phyloP scores from a whole-genome alignment of 78 protist genomes.

The Polysphondylium violaceum region DNA sequence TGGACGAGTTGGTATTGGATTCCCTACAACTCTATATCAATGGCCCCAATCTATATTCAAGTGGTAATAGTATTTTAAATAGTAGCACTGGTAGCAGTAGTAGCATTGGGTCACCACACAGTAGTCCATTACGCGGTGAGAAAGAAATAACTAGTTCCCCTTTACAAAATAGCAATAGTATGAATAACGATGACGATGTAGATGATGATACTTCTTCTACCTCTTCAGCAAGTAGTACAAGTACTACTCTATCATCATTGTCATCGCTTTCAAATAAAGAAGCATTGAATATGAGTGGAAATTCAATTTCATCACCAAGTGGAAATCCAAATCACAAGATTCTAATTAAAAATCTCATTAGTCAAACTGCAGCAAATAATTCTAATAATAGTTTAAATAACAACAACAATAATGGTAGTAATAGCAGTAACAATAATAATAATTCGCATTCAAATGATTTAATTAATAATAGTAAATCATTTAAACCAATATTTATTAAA shows the following conservation, averaged over 20 bases:
- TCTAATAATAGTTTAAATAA: background rate
- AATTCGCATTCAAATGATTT: background rate
- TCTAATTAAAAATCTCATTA: too few relatives aligned
- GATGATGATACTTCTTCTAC: slow-evolving; percentile 22
- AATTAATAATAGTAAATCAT: slow-evolving; percentile 21
- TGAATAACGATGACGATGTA: background rate
- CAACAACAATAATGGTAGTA: slow-evolving; percentile 3
- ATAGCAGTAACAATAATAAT: background rate
- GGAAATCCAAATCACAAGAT: background rate
- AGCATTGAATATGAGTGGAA: background rate
- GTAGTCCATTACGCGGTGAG: slow-evolving; percentile 19
- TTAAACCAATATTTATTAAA: slow-evolving; percentile 28
- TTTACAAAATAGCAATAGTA: background rate
- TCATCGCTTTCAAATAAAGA: too few relatives aligned
- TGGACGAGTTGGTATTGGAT: slow-evolving; percentile 34
- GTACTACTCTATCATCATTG: slow-evolving; percentile 1
- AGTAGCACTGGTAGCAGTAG: background rate
- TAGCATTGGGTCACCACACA: background rate
- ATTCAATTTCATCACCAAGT: background rate
- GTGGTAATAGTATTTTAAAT: background rate
- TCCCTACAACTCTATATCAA: background rate
- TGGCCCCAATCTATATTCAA: background rate
- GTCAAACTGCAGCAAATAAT: background rate
- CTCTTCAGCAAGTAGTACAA: slow-evolving; percentile 17
- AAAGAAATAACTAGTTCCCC: too few relatives aligned